Base-by-base conservation (phyloP, 371 early-diverging fungal species). In the Mortierella sp. region DNA sequence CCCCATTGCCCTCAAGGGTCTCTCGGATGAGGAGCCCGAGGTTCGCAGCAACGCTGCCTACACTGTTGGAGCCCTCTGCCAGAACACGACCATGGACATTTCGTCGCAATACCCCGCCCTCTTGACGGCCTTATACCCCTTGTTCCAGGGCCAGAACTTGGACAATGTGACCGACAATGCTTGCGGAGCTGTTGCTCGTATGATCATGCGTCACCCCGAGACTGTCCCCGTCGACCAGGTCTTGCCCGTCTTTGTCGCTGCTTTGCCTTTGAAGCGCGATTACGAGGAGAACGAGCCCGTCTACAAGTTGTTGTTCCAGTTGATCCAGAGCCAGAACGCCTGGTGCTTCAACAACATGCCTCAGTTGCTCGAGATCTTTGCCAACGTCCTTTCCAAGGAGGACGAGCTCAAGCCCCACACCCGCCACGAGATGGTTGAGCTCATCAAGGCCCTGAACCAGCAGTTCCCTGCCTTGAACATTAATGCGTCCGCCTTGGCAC, bases 81-180 rank as follows among this genome's bases (percentile, higher is more conserved):
- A 91, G 58, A 83, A 94, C 82, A 93, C 95, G 21, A 93, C 91
- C 68, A 83, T 93, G 3, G 96, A 97, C 81, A 91, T 94, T 58
- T 90, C 91, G 77, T 81, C 88, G 88, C 94, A 96, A 83, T 96
- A 96, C 88, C 89, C 90, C 58, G 85, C 88, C 58, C 90, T 97
- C 44, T 90, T 97, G 75, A 91, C 91, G 49, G 92, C 91, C 51
- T 88, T 98, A 80, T 91, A 93, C 70, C 95, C 97, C 74, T 88
- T 97, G 80, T 95, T 97, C 89, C 88, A 90, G 43, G 82, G 88
- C 29, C 91, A 93, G 85, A 82, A 92, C 65, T 75, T 93, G 29
- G 91, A 90, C 65, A 96, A 96, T 83, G 90, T 91, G 21, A 91
- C 92, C 29, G 98, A 98, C 88, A 98, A 98, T 85, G 98, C 98